phyloP scores from a whole-genome alignment of 306 rosid species.

The Ammopiptanthus mongolicus region DNA sequence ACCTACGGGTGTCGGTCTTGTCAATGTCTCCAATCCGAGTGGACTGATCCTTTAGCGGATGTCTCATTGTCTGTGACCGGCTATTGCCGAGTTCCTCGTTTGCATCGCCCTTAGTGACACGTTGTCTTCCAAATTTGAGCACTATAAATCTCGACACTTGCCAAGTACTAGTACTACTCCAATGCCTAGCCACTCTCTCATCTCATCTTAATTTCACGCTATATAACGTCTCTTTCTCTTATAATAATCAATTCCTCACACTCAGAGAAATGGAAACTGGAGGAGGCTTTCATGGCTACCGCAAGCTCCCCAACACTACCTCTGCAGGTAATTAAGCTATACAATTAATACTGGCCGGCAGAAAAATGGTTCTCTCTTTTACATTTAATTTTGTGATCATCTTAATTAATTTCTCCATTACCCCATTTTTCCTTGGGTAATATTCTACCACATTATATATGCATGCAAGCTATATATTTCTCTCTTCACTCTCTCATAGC shows the following conservation, averaged over 20 bases:
- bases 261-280: slow-evolving; percentile 33
- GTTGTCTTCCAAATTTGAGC: background rate
- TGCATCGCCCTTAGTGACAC: slow-evolving; percentile 38
- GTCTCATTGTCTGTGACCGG: slow-evolving; percentile 20
- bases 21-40: background rate
- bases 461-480: slow-evolving; percentile 14
- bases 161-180: slow-evolving; percentile 33
- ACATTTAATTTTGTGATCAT: too few species aligned
- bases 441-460: background rate
- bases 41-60: background rate
- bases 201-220: too few species aligned
- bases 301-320: slow-evolving; percentile 45
- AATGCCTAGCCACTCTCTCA: background rate
- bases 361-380: background rate
- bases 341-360: too few species aligned
- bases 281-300: slow-evolving; percentile 71
- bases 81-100: slow-evolving; percentile 34
- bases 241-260: background rate
- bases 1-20: slow-evolving; percentile 35
- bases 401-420: background rate
- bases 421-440: background rate
- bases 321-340: slow-evolving; percentile 28
- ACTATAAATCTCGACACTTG: slow-evolving; percentile 49
- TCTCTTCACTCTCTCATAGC: background rate
- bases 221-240: background rate